Conservation (phyloP, 345 rosid species). For the Syzygium jambos region DNA sequence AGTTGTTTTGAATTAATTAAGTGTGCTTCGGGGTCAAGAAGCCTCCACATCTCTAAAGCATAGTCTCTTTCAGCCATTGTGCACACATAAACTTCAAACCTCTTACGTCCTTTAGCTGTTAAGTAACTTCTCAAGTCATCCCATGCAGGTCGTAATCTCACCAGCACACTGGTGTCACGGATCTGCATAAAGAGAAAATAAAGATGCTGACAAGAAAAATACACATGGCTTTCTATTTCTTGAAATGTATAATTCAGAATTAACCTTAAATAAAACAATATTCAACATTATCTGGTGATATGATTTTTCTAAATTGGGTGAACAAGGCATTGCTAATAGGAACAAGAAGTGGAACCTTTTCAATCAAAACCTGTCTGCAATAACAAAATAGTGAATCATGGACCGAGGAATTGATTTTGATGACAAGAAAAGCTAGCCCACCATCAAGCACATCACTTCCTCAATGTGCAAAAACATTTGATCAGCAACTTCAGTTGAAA, state of each 20-base stretch:
- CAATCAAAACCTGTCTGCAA: not conserved
- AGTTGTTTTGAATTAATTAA: conserved; percentile 72
- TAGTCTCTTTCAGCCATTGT: conserved; percentile 99
- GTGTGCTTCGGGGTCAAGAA: conserved; percentile 87
- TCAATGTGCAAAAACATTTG: not conserved
- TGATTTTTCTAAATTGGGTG: not conserved
- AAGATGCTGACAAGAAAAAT: not conserved
- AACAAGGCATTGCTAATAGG: not conserved
- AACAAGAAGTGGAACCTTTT: not conserved
- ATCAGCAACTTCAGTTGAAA: not conserved
- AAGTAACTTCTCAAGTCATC: conserved; percentile 90
- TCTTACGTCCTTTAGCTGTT: conserved; percentile 85
- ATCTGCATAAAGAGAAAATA: conserved; percentile 37
- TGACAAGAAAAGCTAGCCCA: not conserved
- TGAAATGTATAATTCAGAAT: not conserved
- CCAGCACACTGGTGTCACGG: conserved; percentile 99
- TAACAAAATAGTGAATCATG: not conserved
- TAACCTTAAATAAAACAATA: not conserved
- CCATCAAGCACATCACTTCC: not conserved
- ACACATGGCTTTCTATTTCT: not conserved
- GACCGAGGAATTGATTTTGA: not conserved
- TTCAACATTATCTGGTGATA: not conserved
- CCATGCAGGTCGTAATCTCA: conserved; percentile 98
- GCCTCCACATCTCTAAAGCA: conserved; percentile 99
- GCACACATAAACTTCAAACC: conserved; percentile 99